phyloP scores from a whole-genome alignment of 2,329 filamentous ascomycete genomes.

The Pseudocercospora cruenta region DNA sequence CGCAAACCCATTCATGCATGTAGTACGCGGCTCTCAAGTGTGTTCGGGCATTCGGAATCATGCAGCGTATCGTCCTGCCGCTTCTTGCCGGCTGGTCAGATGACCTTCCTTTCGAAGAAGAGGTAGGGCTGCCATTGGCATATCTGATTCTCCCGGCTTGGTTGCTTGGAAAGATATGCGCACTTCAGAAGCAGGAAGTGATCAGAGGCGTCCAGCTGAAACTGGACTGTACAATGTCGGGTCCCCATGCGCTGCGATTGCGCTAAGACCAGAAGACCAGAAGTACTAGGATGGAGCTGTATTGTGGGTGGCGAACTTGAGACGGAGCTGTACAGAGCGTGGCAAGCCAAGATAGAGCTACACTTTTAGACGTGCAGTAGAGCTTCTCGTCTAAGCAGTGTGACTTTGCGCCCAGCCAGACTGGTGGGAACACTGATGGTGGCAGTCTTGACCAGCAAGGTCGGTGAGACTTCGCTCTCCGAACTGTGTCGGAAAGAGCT shows the following conservation, averaged over 20 bases:
- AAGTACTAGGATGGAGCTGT: conserved; percentile 14
- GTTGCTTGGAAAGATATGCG: background rate
- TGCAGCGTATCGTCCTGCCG: background rate
- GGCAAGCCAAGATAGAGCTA: conserved; percentile 1
- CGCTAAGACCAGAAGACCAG: conserved; percentile 1
- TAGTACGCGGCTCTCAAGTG: background rate
- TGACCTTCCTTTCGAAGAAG: background rate
- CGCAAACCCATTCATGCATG: background rate
- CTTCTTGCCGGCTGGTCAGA: background rate
- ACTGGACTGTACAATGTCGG: background rate
- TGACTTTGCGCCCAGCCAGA: background rate
- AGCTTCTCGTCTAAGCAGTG: background rate
- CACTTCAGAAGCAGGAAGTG: background rate
- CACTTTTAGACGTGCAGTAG: background rate
- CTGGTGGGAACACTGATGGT: background rate
- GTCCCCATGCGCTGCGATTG: background rate
- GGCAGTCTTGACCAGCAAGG: background rate
- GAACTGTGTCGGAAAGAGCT: background rate
- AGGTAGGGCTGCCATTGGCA: conserved; percentile 2
- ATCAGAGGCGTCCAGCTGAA: conserved; percentile 13
- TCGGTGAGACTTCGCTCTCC: background rate
- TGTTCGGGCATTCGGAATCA: background rate
- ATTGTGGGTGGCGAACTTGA: background rate
- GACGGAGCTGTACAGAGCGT: conserved; percentile 2
- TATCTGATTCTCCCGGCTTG: background rate